Evolutionary conservation across 805 yeast genomes (phyloP).

Genomic region (Vanderwaltozyma polyspora): DNA sequence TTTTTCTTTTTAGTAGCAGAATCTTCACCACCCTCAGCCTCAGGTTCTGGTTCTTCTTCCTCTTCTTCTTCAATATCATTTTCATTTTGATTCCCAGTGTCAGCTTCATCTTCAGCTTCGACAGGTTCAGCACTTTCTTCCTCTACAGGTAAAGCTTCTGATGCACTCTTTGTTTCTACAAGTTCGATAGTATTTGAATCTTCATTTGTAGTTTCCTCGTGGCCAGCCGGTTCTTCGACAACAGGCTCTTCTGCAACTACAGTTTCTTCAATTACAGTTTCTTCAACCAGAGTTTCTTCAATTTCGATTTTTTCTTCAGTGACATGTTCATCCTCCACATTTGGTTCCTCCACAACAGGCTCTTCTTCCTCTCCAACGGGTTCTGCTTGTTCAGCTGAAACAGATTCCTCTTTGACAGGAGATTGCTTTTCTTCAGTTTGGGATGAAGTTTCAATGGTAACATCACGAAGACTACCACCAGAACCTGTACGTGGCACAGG

Average conservation of each 20-base stretch:
- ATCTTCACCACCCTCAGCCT: too few species aligned
- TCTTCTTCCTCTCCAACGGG: constrained; percentile 3
- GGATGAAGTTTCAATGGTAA: too few species aligned
- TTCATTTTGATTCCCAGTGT: background rate
- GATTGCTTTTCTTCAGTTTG: constrained; percentile 3
- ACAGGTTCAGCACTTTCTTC: constrained; percentile 2
- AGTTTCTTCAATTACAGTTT: constrained; percentile 3
- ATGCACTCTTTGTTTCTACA: too few species aligned
- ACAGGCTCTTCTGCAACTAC: constrained; percentile 4
- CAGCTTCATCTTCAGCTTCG: constrained; percentile 6
- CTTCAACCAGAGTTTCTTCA: constrained; percentile 3
- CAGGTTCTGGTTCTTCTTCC: background rate
- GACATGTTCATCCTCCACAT: constrained; percentile 2
- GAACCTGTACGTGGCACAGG: too few species aligned
- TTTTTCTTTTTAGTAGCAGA: constrained; percentile 1
- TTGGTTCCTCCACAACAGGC: background rate
- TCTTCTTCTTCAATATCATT: background rate
- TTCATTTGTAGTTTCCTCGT: too few species aligned
- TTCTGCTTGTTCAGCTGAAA: constrained; percentile 2
- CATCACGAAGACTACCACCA: too few species aligned
- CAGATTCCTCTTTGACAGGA: constrained; percentile 4
- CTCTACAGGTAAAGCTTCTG: too few species aligned
- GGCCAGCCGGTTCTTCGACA: constrained; percentile 4
- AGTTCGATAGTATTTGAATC: too few species aligned
- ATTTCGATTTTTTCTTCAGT: constrained; percentile 4